These are phyloP conservation scores for Rhexocercosporidium sp. DNA, from an alignment of 2,329 filamentous ascomycete species.

Conservation along the genomic window DNA sequence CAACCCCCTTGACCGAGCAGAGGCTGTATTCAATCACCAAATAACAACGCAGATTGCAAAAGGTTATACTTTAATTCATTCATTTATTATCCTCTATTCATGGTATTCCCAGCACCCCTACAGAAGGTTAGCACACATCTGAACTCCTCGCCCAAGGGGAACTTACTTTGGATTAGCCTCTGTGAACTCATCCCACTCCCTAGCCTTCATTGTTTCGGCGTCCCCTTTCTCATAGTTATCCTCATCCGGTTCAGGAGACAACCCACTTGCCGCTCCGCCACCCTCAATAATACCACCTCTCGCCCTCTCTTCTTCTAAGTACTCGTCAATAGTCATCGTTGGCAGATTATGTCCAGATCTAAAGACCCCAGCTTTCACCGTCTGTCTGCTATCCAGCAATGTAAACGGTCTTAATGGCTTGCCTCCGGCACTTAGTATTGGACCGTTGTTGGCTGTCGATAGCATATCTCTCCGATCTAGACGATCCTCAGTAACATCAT, in stretches of 20 bases:
- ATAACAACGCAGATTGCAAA: background rate
- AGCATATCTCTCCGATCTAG: slow-evolving; percentile 69
- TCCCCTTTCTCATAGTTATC: slow-evolving; percentile 90
- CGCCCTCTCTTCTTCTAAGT: slow-evolving; percentile 86
- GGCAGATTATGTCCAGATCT: slow-evolving; percentile 89
- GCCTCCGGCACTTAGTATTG: slow-evolving; percentile 77
- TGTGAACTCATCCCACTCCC: slow-evolving; percentile 93
- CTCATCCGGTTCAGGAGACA: slow-evolving; percentile 78
- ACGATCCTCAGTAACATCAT: slow-evolving; percentile 62
- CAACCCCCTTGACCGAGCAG: no score
- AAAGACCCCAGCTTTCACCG: slow-evolving; percentile 82
- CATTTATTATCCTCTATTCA: slow-evolving; percentile 69
- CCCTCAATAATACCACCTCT: slow-evolving; percentile 91
- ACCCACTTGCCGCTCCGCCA: slow-evolving; percentile 76
- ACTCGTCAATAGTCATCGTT: slow-evolving; percentile 98
- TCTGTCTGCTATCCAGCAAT: slow-evolving; percentile 76
- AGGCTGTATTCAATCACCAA: no score
- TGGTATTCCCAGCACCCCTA: slow-evolving; percentile 76
- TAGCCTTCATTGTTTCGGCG: slow-evolving; percentile 88
- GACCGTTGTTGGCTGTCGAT: slow-evolving; percentile 60
- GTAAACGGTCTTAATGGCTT: slow-evolving; percentile 93
- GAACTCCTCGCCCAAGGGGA: background rate
- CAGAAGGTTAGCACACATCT: slow-evolving; percentile 17
- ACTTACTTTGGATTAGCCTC: slow-evolving; percentile 79
- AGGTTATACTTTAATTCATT: background rate